These are phyloP conservation scores for Lineolata rhizophorae DNA, from an alignment of 495 filamentous ascomycete species.

Conservation along the genomic window DNA sequence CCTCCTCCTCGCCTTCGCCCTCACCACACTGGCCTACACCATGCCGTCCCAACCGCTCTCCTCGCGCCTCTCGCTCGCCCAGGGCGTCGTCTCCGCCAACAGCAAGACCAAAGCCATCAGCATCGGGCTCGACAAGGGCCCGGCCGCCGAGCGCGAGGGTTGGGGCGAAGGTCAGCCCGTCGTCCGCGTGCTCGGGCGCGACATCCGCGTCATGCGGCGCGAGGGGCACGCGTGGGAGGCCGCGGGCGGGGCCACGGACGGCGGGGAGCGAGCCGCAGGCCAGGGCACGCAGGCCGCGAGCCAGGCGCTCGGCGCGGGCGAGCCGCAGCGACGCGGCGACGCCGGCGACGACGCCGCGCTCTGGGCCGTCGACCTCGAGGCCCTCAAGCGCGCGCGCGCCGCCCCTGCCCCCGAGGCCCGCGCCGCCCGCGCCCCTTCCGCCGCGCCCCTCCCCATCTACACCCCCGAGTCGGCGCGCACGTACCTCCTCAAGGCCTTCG, in stretches of 20 bases:
- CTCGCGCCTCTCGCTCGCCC: conserved; percentile 53
- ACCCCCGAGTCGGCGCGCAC: conserved; percentile 36
- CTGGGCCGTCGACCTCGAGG: conserved; percentile 64
- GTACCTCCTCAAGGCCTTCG: conserved; percentile 41
- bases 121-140: conserved; percentile 45
- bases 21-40: conserved; percentile 48
- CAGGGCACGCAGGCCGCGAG: conserved; percentile 13
- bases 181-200: conserved; percentile 45
- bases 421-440: conserved; percentile 14
- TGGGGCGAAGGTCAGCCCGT: conserved; percentile 56
- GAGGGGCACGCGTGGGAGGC: conserved; percentile 37
- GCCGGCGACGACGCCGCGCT: conserved; percentile 21
- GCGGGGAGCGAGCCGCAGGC: no score
- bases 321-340: no score
- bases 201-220: conserved; percentile 50
- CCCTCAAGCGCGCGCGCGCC: conserved; percentile 22
- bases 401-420: conserved; percentile 5
- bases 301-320: no score
- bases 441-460: conserved; percentile 36
- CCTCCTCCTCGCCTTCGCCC: conserved; percentile 59
- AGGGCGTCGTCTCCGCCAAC: conserved; percentile 60
- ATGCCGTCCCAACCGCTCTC: conserved; percentile 72
- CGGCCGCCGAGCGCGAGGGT: conserved; percentile 43
- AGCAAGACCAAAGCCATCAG: conserved; percentile 51
- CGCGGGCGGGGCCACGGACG: conserved; percentile 11